Evolutionary conservation across 305 asterid species (phyloP), one percentile per base, ranked within the genome.

Genomic region (Rubia occidens): DNA sequence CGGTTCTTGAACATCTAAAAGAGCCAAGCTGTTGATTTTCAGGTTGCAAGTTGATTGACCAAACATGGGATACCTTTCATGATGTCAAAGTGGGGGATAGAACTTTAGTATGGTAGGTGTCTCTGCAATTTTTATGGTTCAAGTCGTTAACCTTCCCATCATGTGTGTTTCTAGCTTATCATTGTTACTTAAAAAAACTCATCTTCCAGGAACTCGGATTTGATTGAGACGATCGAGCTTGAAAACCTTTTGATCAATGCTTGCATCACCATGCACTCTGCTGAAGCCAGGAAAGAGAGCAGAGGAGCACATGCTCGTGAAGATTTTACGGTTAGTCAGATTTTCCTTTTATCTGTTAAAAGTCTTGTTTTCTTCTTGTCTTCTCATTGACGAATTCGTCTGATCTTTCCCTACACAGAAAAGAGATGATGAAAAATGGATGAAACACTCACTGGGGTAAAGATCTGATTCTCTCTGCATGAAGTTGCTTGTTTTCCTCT

Each of bases 221-320:
- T 94, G 85, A 84, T 89, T 67, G 99, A 93, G 91, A 91, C 91
- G 29, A 78, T 94, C 61, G 99, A 94, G 86, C 81, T 94, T 39
- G 99, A 93, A 83, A 94, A 94, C 74, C 96, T 94, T 75, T 78
- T 94, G 77, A 94, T 94, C 51, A 90, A 90, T 72, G 98, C 98
- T 67, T 88, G 96, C 70, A 78, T 93, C 77, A 93, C 98, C 66
- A 93, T 93, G 98, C 96, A 90, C 78, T 94, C 97, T 60, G 99
- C 99, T 66, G 99, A 90, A 84, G 99, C 97, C 35, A 87, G 97
- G 86, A 90, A 90, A 79, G 98, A 93, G 82, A 93, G 98, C 78
- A 84, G 98, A 84, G 98, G 99, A 82, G 97, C 99, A 72, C 99
- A 94, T 76, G 99, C 99, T 3, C 96, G 99, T 60, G 99, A 94